These are phyloP conservation scores for Cornus controversa DNA, from an alignment of 148 eudicot species.

Conservation along the genomic window DNA sequence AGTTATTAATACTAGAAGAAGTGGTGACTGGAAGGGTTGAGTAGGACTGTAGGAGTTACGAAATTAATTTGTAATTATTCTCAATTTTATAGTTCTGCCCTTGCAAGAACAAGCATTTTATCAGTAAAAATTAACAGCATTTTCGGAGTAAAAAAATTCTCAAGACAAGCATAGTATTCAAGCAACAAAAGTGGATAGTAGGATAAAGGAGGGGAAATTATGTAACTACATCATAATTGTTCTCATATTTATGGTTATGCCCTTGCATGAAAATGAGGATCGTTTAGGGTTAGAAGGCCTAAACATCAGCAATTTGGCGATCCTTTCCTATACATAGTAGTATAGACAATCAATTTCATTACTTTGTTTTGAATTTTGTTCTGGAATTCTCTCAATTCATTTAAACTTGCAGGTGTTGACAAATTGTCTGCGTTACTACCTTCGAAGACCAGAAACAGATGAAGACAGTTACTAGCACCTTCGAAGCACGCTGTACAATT, in stretches of 20 bases:
- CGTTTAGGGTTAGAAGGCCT: background rate
- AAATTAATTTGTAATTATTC: background rate
- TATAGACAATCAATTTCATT: background rate
- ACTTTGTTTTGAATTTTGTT: too few relatives aligned
- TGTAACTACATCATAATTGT: background rate
- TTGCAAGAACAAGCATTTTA: background rate
- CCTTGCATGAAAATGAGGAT: background rate
- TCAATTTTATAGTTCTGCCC: background rate
- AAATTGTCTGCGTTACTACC: conserved; percentile 83
- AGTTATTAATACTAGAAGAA: background rate
- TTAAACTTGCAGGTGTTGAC: conserved; percentile 57
- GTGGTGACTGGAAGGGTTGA: too few relatives aligned
- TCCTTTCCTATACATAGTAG: background rate
- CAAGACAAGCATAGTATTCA: background rate
- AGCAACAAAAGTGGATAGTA: background rate
- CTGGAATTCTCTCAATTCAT: background rate
- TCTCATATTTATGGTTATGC: background rate
- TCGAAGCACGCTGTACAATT: conserved; percentile 3
- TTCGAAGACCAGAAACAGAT: conserved; percentile 77
- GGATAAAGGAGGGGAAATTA: background rate
- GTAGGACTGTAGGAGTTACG: too few relatives aligned
- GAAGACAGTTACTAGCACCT: conserved; percentile 74
- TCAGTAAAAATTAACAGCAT: too few relatives aligned
- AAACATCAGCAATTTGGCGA: background rate
- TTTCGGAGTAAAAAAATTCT: background rate